Evolutionary conservation across 495 filamentous ascomycete genomes (phyloP).

Genomic region (Cercophora sp.): DNA sequence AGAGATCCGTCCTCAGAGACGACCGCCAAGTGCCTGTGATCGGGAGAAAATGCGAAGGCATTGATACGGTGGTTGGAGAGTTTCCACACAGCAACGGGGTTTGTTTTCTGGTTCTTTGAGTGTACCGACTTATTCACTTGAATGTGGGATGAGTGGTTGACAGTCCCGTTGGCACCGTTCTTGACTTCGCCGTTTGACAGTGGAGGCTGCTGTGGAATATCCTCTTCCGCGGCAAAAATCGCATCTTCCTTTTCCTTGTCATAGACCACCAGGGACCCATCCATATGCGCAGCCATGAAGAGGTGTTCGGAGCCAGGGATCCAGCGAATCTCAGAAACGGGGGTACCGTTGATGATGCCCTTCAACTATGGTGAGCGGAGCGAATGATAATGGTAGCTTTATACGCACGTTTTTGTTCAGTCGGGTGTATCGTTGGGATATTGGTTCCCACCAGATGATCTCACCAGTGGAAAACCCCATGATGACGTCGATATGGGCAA

Average conservation of each 20-base stretch:
- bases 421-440: conserved; percentile 91
- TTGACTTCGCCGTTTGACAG: conserved; percentile 33
- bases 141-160: conserved; percentile 36
- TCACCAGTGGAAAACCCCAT: conserved; percentile 96
- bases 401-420: conserved; percentile 87
- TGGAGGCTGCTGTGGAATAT: conserved; percentile 25
- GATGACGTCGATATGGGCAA: conserved; percentile 79
- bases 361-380: conserved; percentile 25
- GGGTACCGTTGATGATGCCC: conserved; percentile 80
- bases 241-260: conserved; percentile 99
- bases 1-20: conserved; percentile 89
- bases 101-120: conserved; percentile 87
- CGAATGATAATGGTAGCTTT: not conserved
- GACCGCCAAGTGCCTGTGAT: conserved; percentile 80
- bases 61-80: conserved; percentile 85
- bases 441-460: conserved; percentile 98
- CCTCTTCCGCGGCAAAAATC: conserved; percentile 47
- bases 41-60: conserved; percentile 83
- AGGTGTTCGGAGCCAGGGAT: conserved; percentile 90
- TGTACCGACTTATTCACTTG: conserved; percentile 82
- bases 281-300: conserved; percentile 89
- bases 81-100: conserved; percentile 89
- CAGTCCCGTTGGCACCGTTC: conserved; percentile 29
- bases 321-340: conserved; percentile 87
- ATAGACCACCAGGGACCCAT: conserved; percentile 91